phyloP scores from a whole-genome alignment of 2,329 filamentous ascomycete genomes.

The Claviceps sp. region DNA sequence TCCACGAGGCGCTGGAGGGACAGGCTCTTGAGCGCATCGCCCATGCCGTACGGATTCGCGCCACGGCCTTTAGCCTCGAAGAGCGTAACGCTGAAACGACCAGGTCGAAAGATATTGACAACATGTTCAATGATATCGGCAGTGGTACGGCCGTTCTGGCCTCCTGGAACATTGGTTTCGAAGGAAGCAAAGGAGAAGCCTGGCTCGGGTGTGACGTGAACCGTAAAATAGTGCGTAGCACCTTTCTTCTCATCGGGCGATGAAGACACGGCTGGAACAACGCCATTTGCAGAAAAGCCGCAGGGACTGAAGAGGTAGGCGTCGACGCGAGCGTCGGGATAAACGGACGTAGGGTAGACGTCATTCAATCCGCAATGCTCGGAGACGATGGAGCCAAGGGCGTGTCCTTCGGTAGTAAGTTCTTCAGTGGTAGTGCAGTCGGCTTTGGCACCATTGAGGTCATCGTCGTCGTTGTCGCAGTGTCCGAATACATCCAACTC shows the following conservation, averaged over 20 bases:
- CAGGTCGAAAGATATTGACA: constrained; percentile 89
- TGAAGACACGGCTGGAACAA: constrained; percentile 62
- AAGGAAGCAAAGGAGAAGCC: constrained; percentile 97
- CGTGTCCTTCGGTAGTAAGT: constrained; percentile 83
- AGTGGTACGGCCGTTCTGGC: constrained; percentile 76
- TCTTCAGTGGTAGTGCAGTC: constrained; percentile 45
- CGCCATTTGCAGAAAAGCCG: constrained; percentile 93
- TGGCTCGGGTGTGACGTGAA: constrained; percentile 94
- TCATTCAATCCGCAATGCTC: constrained; percentile 79
- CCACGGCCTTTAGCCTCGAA: constrained; percentile 71
- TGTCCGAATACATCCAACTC: constrained; percentile 76
- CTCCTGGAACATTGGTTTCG: constrained; percentile 91
- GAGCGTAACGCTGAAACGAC: constrained; percentile 92
- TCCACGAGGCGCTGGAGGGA: constrained; percentile 50
- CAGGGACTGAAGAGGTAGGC: constrained; percentile 95
- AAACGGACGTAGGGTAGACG: constrained; percentile 75
- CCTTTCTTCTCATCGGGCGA: constrained; percentile 19
- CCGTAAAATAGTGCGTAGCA: constrained; percentile 85
- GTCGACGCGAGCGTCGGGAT: constrained; percentile 86
- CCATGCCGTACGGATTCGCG: constrained; percentile 27
- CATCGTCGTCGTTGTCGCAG: constrained; percentile 32
- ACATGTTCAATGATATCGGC: constrained; percentile 88
- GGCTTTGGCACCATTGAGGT: constrained; percentile 39
- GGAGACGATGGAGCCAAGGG: constrained; percentile 82
- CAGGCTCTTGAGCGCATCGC: constrained; percentile 23